phyloP scores from a whole-genome alignment of 176 grass and related monocot species.

The Elaeis guineensis region DNA sequence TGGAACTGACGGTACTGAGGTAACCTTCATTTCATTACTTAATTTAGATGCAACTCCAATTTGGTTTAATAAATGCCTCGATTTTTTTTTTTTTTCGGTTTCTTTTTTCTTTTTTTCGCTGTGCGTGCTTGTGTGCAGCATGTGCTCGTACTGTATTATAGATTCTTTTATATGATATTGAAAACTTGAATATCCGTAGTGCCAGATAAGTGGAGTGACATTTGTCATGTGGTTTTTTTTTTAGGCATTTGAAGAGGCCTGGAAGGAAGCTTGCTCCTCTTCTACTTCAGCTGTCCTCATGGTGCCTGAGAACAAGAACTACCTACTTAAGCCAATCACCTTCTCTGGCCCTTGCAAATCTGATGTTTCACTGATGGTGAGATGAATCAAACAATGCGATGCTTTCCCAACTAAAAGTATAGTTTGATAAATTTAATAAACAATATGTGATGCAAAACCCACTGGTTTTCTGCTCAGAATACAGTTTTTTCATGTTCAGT shows the following conservation, averaged over 20 bases:
- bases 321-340: constrained; percentile 35
- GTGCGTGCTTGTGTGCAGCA: too few relatives aligned
- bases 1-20: constrained; percentile 46
- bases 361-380: constrained; percentile 30
- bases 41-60: neutral
- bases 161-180: too few relatives aligned
- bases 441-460: too few relatives aligned
- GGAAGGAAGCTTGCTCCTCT: constrained; percentile 50
- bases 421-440: neutral
- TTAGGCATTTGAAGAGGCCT: constrained; percentile 46
- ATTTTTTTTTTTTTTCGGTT: too few relatives aligned
- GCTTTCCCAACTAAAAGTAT: neutral
- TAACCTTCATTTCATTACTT: neutral
- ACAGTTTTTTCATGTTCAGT: too few relatives aligned
- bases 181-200: too few relatives aligned
- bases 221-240: neutral
- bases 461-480: too few relatives aligned
- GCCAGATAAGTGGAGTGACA: too few relatives aligned
- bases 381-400: neutral
- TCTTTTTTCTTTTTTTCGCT: too few relatives aligned
- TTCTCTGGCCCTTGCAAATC: constrained; percentile 67
- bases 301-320: constrained; percentile 38
- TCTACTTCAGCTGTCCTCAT: constrained; percentile 30
- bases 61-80: neutral
- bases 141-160: too few relatives aligned